Base-by-base conservation (phyloP, 2,329 filamentous ascomycete species). In the Colletotrichum musae region DNA sequence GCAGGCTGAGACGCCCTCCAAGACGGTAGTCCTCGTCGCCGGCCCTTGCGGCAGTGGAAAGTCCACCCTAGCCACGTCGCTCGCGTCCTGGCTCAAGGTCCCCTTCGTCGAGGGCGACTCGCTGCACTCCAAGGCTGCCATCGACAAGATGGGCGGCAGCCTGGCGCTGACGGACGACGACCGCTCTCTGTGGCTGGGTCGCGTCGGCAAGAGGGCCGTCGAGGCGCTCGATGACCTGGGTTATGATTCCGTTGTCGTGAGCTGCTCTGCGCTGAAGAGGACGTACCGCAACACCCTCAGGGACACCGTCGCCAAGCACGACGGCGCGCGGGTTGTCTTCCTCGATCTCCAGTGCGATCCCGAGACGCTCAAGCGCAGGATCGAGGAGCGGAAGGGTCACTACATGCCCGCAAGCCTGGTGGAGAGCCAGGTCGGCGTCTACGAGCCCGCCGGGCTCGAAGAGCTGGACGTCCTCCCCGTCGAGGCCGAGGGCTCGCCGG, bases 31-130 rank as follows among this genome's bases (percentile, higher is more conserved):
- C 15, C 60, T 84, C 5, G 70, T 83, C 16, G 77, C 79, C 5
- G 81, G 82, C 0, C 82, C 81, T 4, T 81, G 80, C 59, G 82
- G 81, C 4, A 79, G 78, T n/a, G 81, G 81, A 2, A 83, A 83
- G 71, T 78, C 80, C 0, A 83, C 80, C 0, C 61, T 83, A 0
- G 79, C 77, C 2, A 64, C 70, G n/a, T 70, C 74, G 1, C 58
- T 84, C n/a, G 75, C 78, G 0, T 54, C 72, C 1, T 72, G 53
- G 9, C 70, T 82, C 0, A 63, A 72, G 15, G 72, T 75, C 3
- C 77, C 81, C 0, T 81, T 78, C 68, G 77, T 84, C n/a, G 81
- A 84, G 70, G 82, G 81, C 4, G 82, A 83, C 58, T 74, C 74
- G 2, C 71, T 83, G 2, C 81, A 83, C 68, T 78, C 75, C 2